Evolutionary conservation across 768 basidiomycete genomes (phyloP).

Genomic region (Jaapia argillacea): DNA sequence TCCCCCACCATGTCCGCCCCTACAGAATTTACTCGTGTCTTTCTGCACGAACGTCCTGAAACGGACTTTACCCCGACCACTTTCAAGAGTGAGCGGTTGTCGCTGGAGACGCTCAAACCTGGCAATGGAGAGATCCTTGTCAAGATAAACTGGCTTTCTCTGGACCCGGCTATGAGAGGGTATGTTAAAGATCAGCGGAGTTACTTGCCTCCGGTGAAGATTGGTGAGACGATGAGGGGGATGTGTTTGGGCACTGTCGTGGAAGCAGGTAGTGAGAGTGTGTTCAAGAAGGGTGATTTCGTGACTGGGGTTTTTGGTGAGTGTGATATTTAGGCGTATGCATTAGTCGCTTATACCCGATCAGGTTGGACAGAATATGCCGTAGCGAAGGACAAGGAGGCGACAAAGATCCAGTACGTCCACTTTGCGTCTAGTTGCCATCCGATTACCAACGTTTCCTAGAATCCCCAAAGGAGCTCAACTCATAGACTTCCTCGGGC

Average conservation of each 20-base stretch:
- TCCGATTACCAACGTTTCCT: neutral
- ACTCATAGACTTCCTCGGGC: constrained; percentile 72
- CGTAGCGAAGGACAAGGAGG: constrained; percentile 41
- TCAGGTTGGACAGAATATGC: constrained; percentile 75
- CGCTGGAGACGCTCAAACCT: constrained; percentile 42
- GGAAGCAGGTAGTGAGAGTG: constrained; percentile 41
- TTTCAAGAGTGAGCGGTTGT: constrained; percentile 50
- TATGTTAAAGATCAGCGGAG: constrained; percentile 68
- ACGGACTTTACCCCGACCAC: constrained; percentile 60
- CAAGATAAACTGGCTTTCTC: constrained; percentile 65
- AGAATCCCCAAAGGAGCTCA: constrained; percentile 52
- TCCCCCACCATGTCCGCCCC: neutral
- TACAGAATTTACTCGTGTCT: constrained; percentile 51
- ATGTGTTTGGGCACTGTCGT: constrained; percentile 58
- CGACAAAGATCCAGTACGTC: constrained; percentile 48
- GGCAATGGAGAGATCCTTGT: constrained; percentile 52
- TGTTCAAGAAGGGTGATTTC: constrained; percentile 54
- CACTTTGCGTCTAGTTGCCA: neutral
- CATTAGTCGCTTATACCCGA: neutral
- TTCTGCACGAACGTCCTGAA: constrained; percentile 67
- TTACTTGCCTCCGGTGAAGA: constrained; percentile 50
- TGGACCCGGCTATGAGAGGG: constrained; percentile 87
- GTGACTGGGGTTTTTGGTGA: constrained; percentile 56
- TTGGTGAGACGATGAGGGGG: constrained; percentile 63
- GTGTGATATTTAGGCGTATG: constrained; percentile 10